phyloP scores from a whole-genome alignment of 2,329 filamentous ascomycete genomes.

The Cladosporium austrohemisphaericum region DNA sequence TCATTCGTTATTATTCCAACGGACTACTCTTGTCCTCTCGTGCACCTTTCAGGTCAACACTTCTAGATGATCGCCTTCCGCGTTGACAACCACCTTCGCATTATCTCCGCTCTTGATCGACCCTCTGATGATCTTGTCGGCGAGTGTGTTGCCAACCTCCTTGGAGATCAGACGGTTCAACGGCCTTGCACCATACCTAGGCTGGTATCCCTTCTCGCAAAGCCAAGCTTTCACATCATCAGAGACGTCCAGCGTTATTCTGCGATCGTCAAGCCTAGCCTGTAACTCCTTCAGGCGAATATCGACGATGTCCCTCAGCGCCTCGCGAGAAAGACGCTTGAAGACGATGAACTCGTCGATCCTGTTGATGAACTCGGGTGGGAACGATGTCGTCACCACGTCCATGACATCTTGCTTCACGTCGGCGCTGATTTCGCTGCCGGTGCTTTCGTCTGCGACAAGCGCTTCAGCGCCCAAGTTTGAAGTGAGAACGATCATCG shows the following conservation, averaged over 20 bases:
- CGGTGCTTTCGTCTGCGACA: conserved; percentile 48
- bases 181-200: conserved; percentile 84
- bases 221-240: conserved; percentile 78
- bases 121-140: conserved; percentile 88
- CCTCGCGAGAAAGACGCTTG: conserved; percentile 73
- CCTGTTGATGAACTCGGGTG: conserved; percentile 93
- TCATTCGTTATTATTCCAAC: conserved; percentile 2
- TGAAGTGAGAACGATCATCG: conserved; percentile 91
- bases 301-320: conserved; percentile 87
- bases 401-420: conserved; percentile 83
- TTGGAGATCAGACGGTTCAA: conserved; percentile 87
- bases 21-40: background rate
- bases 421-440: conserved; percentile 57
- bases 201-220: conserved; percentile 84
- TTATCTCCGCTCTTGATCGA: conserved; percentile 71
- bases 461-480: conserved; percentile 93
- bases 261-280: conserved; percentile 73
- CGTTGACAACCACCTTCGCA: conserved; percentile 66
- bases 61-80: conserved; percentile 45
- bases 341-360: conserved; percentile 98
- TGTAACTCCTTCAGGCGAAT: conserved; percentile 86
- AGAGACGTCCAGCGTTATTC: conserved; percentile 71
- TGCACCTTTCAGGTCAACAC: conserved; percentile 19
- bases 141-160: conserved; percentile 82
- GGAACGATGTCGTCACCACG: conserved; percentile 69